phyloP scores from a whole-genome alignment of 2,329 filamentous ascomycete species.

The Rhynchosporium secalis region DNA sequence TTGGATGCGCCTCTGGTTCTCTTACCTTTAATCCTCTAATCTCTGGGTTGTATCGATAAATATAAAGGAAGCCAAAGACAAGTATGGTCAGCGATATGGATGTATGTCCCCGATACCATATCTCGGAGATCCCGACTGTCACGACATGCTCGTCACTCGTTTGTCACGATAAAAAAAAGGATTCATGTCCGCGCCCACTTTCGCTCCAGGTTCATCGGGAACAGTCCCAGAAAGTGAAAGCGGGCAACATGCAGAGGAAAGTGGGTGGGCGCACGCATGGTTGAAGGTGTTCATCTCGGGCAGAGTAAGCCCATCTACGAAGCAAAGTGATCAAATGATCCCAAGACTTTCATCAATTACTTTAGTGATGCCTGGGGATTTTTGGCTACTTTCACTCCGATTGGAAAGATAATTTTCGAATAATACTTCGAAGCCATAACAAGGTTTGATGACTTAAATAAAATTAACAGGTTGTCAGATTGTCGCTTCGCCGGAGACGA shows the following conservation, averaged over 20 bases:
- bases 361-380: too few species aligned
- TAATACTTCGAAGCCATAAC: too few species aligned
- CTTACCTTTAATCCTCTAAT: not conserved
- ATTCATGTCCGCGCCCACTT: constrained; percentile 12
- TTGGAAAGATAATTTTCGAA: too few species aligned
- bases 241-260: not conserved
- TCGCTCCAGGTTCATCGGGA: not conserved
- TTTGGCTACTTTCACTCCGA: too few species aligned
- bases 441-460: too few species aligned
- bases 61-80: not conserved
- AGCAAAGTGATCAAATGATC: too few species aligned
- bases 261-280: not conserved
- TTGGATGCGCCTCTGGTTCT: not conserved
- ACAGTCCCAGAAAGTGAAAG: not conserved
- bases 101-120: not conserved
- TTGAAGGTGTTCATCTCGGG: not conserved
- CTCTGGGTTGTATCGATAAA: not conserved
- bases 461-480: too few species aligned
- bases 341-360: not conserved
- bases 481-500: too few species aligned
- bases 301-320: too few species aligned
- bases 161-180: constrained; percentile 8
- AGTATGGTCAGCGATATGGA: not conserved
- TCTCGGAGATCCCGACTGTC: constrained; percentile 4
- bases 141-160: not conserved